phyloP scores from a whole-genome alignment of 208 protist genomes.

The Leishmania amazonensis region DNA sequence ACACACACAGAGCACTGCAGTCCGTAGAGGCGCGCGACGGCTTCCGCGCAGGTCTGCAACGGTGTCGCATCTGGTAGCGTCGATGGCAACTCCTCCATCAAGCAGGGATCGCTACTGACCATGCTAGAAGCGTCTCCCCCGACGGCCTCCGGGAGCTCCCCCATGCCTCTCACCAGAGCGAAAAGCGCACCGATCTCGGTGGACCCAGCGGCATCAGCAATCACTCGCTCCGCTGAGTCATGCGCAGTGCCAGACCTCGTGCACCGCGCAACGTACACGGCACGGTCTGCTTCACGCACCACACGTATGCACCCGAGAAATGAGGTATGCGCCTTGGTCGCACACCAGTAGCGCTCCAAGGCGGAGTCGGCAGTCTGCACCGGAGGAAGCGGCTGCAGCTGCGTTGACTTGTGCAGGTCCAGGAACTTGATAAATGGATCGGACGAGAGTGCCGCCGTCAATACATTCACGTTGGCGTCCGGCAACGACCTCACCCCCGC shows the following conservation, averaged over 20 bases:
- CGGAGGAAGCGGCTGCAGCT: slow-evolving; percentile 15
- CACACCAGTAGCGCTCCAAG: slow-evolving; percentile 13
- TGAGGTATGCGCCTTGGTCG: not conserved
- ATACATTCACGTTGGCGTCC: slow-evolving; percentile 2
- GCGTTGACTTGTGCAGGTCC: not conserved
- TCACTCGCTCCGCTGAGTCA: slow-evolving; percentile 1
- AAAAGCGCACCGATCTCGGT: slow-evolving; percentile 28
- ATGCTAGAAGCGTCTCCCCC: not conserved
- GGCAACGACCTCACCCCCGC: slow-evolving; percentile 35
- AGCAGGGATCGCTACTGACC: not conserved
- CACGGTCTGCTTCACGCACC: slow-evolving; percentile 2
- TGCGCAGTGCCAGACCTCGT: not conserved
- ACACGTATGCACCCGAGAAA: slow-evolving; percentile 13
- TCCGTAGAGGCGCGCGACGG: slow-evolving; percentile 33
- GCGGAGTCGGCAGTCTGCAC: not conserved
- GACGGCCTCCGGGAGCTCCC: slow-evolving; percentile 5
- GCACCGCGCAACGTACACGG: slow-evolving; percentile 19
- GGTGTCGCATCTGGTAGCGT: slow-evolving; percentile 23
- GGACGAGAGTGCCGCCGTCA: slow-evolving; percentile 14
- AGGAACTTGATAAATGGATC: slow-evolving; percentile 23
- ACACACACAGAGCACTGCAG: slow-evolving; percentile 18
- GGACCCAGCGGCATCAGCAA: slow-evolving; percentile 7
- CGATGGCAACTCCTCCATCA: not conserved
- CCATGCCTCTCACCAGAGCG: not conserved
- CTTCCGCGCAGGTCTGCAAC: slow-evolving; percentile 23